Evolutionary conservation across 1,139 yeast species (phyloP).

Genomic region (Candida mesenterica): DNA sequence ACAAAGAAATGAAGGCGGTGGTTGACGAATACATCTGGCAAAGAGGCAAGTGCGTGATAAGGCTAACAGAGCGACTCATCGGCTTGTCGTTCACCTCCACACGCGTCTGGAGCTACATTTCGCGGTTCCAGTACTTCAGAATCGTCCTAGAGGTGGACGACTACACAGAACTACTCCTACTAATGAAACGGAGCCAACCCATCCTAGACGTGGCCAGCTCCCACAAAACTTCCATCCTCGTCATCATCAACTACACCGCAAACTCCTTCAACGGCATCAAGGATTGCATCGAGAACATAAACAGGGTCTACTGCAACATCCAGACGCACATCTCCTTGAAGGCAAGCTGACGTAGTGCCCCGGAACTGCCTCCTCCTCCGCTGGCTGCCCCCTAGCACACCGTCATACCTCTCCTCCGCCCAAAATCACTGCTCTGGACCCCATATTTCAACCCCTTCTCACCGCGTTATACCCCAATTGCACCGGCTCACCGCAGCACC

Average conservation of each 20-base stretch:
- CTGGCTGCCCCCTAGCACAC: no score
- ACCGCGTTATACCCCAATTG: neutral
- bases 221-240: no score
- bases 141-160: conserved; percentile 6
- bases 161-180: conserved; percentile 2
- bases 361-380: no score
- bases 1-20: neutral
- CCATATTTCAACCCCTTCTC: no score
- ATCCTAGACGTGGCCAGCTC: no score
- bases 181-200: conserved; percentile 1
- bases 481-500: no score
- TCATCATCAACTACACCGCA: conserved; percentile 8
- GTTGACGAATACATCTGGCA: neutral
- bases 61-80: neutral
- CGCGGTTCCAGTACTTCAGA: conserved; percentile 3
- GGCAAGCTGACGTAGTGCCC: no score
- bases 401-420: no score
- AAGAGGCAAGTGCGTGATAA: neutral
- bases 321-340: conserved; percentile 7
- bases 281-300: conserved; percentile 11
- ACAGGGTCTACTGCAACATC: conserved; percentile 5
- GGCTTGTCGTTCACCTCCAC: no score
- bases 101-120: conserved; percentile 3
- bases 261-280: conserved; percentile 8
- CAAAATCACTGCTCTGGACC: no score